Evolutionary conservation across 257 asterid genomes (phyloP).

Genomic region (Nemophila menziesii): DNA sequence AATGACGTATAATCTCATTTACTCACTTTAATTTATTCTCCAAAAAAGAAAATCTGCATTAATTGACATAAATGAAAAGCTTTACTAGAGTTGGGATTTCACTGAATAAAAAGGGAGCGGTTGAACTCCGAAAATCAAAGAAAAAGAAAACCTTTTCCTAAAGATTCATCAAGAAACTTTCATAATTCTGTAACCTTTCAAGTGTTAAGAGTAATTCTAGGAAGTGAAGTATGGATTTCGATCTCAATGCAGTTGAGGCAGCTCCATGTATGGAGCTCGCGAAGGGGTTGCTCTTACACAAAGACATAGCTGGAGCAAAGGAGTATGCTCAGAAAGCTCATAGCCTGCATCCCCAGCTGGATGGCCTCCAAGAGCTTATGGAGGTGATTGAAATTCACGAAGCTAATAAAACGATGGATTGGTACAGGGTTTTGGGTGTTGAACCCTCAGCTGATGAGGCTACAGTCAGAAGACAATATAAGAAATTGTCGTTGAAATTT

Average conservation of each 20-base stretch:
- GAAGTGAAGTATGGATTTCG: too few species aligned
- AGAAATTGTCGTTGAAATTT: constrained; percentile 39
- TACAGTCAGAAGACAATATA: constrained; percentile 27
- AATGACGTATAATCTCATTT: too few species aligned
- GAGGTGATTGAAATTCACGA: constrained; percentile 28
- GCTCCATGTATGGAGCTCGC: constrained; percentile 41
- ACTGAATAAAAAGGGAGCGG: too few species aligned
- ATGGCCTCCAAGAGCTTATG: constrained; percentile 51
- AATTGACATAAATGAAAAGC: too few species aligned
- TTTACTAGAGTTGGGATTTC: too few species aligned
- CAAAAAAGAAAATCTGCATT: too few species aligned
- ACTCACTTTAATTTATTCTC: too few species aligned
- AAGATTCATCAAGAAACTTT: too few species aligned
- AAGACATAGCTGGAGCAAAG: constrained; percentile 50
- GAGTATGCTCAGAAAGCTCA: constrained; percentile 48
- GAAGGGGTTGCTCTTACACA: constrained; percentile 35
- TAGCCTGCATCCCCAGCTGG: constrained; percentile 41
- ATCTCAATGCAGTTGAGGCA: constrained; percentile 63
- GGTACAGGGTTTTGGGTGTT: constrained; percentile 44
- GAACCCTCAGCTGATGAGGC: constrained; percentile 33
- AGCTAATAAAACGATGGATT: constrained; percentile 38
- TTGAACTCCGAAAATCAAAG: too few species aligned
- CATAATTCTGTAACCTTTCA: too few species aligned
- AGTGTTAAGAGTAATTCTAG: too few species aligned
- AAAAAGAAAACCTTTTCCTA: too few species aligned